Evolutionary conservation across 805 yeast genomes (phyloP).

Genomic region (Komagataella pseudopastoris): DNA sequence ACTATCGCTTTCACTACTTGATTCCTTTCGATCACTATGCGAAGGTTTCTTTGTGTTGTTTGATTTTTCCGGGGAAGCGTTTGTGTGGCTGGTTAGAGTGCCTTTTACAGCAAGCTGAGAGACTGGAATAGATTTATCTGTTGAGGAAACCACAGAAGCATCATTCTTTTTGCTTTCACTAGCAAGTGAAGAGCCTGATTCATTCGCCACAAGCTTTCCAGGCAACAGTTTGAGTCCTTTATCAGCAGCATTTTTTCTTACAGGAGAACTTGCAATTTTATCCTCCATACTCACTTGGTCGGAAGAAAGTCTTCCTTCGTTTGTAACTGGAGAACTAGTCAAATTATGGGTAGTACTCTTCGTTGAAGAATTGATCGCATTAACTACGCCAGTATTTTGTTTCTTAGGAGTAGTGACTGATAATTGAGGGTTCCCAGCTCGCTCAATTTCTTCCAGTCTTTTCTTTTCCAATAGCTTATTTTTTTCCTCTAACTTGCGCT

Average conservation of each 20-base stretch:
- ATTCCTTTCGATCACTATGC: not conserved
- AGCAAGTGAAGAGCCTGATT: not conserved
- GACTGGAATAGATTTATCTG: not conserved
- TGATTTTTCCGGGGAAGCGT: not conserved
- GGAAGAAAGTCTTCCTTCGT: not conserved
- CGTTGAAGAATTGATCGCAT: not conserved
- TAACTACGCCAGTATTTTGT: not conserved
- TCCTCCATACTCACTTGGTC: not conserved
- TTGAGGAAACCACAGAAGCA: not conserved
- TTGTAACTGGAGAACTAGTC: not conserved
- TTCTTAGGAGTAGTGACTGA: not conserved
- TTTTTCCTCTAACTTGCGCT: not conserved
- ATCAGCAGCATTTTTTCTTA: too few species aligned
- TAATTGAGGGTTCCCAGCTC: not conserved
- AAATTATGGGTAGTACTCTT: not conserved
- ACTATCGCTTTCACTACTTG: conserved; percentile 2
- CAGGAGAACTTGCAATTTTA: not conserved
- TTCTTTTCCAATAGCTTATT: not conserved
- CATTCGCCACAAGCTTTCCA: not conserved
- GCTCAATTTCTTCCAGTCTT: not conserved
- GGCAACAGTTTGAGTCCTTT: not conserved
- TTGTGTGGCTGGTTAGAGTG: not conserved
- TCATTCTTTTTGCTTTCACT: not conserved
- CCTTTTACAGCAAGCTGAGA: not conserved
- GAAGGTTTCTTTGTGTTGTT: not conserved